Percentiles rank a stretch among this genome's conserved stretches.
These are phyloP conservation scores for Geranium brycei DNA, from an alignment of 345 rosid species.

Conservation along the genomic window DNA sequence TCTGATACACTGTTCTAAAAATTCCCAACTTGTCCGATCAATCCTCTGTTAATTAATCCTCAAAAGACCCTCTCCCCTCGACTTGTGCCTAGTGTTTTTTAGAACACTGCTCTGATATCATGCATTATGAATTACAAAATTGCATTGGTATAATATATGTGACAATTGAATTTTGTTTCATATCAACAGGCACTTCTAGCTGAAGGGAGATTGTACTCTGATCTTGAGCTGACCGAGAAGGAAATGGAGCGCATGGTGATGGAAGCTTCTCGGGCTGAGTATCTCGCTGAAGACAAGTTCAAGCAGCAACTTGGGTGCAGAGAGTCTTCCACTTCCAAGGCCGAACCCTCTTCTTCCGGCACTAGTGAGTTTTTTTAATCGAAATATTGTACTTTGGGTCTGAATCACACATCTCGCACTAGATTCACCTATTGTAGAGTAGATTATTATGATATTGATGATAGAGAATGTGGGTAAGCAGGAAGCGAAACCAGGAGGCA, in stretches of 20 bases:
- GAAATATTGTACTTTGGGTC: neutral
- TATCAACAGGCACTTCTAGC: slow-evolving; percentile 73
- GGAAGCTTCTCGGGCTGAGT: slow-evolving; percentile 97
- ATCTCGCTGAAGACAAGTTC: slow-evolving; percentile 45
- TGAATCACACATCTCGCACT: too few relatives aligned
- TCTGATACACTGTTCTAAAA: neutral
- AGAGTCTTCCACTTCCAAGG: slow-evolving; percentile 65
- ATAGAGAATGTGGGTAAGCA: slow-evolving; percentile 10
- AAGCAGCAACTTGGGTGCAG: slow-evolving; percentile 22
- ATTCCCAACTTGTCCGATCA: too few relatives aligned
- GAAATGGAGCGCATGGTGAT: slow-evolving; percentile 88
- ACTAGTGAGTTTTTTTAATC: slow-evolving; percentile 47
- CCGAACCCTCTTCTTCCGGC: slow-evolving; percentile 96
- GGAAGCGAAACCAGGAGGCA: slow-evolving; percentile 16
- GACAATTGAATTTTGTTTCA: neutral
- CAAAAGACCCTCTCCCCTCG: too few relatives aligned
- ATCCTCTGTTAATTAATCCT: too few relatives aligned
- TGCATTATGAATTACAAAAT: too few relatives aligned
- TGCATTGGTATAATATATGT: too few relatives aligned
- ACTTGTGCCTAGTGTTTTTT: too few relatives aligned
- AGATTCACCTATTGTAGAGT: too few relatives aligned
- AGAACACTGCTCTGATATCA: too few relatives aligned
- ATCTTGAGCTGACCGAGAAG: slow-evolving; percentile 90
- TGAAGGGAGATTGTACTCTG: slow-evolving; percentile 83
- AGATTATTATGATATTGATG: too few relatives aligned